Evolutionary conservation across 2,329 filamentous ascomycete genomes (phyloP).

Genomic region (Aspergillus brasiliensis): DNA sequence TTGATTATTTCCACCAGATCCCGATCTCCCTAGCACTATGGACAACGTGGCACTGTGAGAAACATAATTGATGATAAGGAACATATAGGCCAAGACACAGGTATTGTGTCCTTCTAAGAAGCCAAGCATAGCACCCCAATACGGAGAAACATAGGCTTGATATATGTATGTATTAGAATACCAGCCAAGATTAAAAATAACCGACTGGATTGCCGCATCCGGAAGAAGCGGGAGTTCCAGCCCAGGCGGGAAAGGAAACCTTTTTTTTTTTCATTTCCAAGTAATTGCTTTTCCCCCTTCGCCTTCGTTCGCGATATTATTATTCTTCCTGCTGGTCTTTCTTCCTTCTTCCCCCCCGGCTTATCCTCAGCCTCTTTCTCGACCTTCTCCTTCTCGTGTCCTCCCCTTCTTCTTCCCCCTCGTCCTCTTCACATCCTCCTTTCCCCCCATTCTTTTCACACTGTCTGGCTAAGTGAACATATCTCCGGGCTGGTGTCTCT

Average conservation of each 20-base stretch:
- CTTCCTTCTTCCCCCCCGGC: constrained; percentile 1
- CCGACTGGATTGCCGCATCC: constrained; percentile 14
- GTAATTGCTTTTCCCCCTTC: not conserved
- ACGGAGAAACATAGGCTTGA: not conserved
- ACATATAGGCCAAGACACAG: no score
- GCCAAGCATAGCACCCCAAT: not conserved
- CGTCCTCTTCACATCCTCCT: constrained; percentile 5
- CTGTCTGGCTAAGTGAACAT: not conserved
- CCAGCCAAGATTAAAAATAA: constrained; percentile 1
- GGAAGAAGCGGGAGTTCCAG: constrained; percentile 4
- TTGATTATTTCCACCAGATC: not conserved
- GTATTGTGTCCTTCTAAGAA: not conserved
- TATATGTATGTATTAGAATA: not conserved
- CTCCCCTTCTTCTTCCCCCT: not conserved
- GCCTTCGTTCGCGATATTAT: not conserved
- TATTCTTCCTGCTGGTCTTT: constrained; percentile 6
- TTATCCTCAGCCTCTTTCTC: not conserved
- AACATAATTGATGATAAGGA: no score
- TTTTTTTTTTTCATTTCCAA: not conserved
- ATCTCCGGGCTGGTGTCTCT: not conserved
- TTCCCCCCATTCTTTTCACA: constrained; percentile 1
- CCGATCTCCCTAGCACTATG: not conserved
- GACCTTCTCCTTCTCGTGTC: not conserved
- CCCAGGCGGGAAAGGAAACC: not conserved
- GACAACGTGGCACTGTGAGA: not conserved